Evolutionary conservation across 495 filamentous ascomycete species (phyloP).

Genomic region (Cercophora scortea): DNA sequence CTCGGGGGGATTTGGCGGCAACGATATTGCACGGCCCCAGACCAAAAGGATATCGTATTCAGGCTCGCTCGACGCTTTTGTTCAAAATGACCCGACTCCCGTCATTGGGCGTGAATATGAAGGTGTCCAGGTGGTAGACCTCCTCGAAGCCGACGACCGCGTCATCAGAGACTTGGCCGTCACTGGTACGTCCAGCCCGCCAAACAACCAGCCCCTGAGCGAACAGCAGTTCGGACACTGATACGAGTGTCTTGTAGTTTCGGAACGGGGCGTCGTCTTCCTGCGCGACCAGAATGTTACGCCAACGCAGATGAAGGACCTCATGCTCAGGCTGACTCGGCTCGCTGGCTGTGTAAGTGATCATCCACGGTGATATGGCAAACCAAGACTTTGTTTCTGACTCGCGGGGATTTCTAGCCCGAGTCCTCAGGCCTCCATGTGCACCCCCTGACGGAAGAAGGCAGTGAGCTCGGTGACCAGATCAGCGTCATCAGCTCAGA

Average conservation of each 20-base stretch:
- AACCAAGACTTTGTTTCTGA: neutral
- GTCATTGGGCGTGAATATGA: slow-evolving; percentile 66
- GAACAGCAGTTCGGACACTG: neutral
- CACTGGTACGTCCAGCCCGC: slow-evolving; percentile 1
- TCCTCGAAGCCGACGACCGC: slow-evolving; percentile 24
- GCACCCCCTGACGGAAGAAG: slow-evolving; percentile 17
- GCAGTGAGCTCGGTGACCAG: slow-evolving; percentile 31
- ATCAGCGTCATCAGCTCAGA: slow-evolving; percentile 38
- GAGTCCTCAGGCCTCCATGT: slow-evolving; percentile 13
- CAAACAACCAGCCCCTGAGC: neutral
- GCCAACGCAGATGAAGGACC: slow-evolving; percentile 16
- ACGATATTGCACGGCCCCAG: slow-evolving; percentile 8
- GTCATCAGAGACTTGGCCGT: slow-evolving; percentile 11
- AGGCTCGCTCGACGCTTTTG: slow-evolving; percentile 9
- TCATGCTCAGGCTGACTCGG: slow-evolving; percentile 36
- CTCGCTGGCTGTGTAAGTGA: slow-evolving; percentile 48
- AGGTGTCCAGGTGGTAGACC: slow-evolving; percentile 57
- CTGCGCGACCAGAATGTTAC: slow-evolving; percentile 61
- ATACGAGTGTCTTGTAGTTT: slow-evolving; percentile 49
- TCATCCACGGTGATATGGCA: neutral
- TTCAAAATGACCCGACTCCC: slow-evolving; percentile 55
- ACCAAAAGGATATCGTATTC: slow-evolving; percentile 5
- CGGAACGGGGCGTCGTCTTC: slow-evolving; percentile 65
- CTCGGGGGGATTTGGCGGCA: slow-evolving; percentile 8
- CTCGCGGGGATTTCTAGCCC: neutral